These are phyloP conservation scores for Clausena lansium DNA, from an alignment of 345 rosid genomes.

Conservation along the genomic window DNA sequence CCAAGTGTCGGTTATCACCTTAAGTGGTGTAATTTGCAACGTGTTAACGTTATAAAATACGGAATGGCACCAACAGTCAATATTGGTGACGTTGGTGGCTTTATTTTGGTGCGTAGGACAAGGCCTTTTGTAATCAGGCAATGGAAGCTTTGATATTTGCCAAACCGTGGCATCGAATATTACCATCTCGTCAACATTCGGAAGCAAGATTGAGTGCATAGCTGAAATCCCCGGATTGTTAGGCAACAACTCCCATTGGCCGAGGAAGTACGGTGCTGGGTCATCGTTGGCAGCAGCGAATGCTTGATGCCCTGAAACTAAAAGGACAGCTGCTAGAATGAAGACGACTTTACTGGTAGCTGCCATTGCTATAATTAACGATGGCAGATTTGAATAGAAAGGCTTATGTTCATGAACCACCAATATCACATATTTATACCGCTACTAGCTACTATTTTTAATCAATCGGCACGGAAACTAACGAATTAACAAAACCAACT, in stretches of 20 bases:
- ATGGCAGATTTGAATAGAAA: neutral
- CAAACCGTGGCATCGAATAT: slow-evolving; percentile 25
- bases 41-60: slow-evolving; percentile 47
- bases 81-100: neutral
- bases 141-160: slow-evolving; percentile 40
- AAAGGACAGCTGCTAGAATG: neutral
- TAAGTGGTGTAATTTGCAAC: neutral
- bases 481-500: neutral
- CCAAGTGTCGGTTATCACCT: slow-evolving; percentile 69
- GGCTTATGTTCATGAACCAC: neutral
- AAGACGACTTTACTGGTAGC: neutral
- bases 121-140: slow-evolving; percentile 25
- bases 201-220: slow-evolving; percentile 80
- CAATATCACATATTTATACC: neutral
- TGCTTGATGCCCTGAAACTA: neutral
- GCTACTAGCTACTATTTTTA: neutral
- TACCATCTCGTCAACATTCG: slow-evolving; percentile 51
- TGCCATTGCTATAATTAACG: neutral
- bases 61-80: slow-evolving; percentile 74
- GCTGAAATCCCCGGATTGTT: slow-evolving; percentile 72
- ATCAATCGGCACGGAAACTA: neutral
- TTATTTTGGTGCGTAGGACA: slow-evolving; percentile 24
- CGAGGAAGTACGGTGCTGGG: slow-evolving; percentile 24
- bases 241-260: slow-evolving; percentile 56
- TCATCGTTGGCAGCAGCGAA: neutral